Evolutionary conservation across 2,329 filamentous ascomycete genomes (phyloP), one percentile per base, ranked within the genome.

Genomic region (Chaetomiaceae sp.): DNA sequence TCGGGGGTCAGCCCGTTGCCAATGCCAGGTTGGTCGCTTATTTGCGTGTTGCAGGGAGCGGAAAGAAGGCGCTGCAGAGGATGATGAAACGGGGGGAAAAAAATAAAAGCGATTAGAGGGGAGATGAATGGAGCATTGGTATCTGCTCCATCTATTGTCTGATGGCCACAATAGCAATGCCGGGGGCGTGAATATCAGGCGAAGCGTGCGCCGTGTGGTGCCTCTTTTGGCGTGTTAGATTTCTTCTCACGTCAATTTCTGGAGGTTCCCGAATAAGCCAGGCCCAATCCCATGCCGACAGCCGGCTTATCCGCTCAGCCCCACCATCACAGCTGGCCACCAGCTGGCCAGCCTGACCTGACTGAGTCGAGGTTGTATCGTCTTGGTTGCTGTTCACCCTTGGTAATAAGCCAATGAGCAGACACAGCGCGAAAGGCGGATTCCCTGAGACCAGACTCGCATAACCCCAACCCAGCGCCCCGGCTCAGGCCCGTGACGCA

Each of bases 241-340:
- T 64, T 64, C 60, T 63, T 59, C 57, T 60, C 59, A 61, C 59
- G 61, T 58, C 58, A 63, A 62, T 62, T 63, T 61, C 52, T 59
- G 53, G 60, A 54, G 48, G 57, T 58, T 55, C 54, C 59, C 60
- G 54, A 62, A 62, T 63, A 63, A 62, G 62, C 60, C 58, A 60
- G 25, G 48, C 27, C 56, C 55, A 58, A 56, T 57, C 40, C 34
- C 44, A 42, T 13, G 2, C 30, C 40, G 53, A 29, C 55, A 54
- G 41, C 51, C 46, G 51, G 37, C n/a, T 50, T 33, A 34, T 27
- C 42, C 41, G 16, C 38, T 1, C 11, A 30, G 42, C 53, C 56
- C 60, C 58, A 61, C 60, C 3, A 3, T 2, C 30, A 10, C 57
- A 58, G 51, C 61, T 55, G 59, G n/a, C 5, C 25, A 34, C 25